phyloP scores from a whole-genome alignment of 768 basidiomycete genomes.

The Phallus indusiatus region DNA sequence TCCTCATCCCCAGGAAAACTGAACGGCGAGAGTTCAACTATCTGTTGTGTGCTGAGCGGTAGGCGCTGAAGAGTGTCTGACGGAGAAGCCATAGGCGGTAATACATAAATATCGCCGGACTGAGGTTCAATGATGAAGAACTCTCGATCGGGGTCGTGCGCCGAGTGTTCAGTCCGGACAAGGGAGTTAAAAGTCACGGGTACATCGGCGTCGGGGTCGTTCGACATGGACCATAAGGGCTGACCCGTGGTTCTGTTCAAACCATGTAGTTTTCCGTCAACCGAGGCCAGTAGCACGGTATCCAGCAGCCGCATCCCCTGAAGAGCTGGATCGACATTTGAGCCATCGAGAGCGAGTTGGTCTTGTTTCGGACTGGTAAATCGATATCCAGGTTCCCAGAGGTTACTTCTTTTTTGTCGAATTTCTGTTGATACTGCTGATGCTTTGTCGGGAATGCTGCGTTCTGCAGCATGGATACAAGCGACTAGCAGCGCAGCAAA shows the following conservation, averaged over 20 bases:
- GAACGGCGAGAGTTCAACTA: slow-evolving; percentile 82
- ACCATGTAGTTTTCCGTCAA: slow-evolving; percentile 93
- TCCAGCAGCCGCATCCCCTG: slow-evolving; percentile 61
- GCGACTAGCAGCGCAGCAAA: background rate
- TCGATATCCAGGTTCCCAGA: background rate
- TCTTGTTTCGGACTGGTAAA: background rate
- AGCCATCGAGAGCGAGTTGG: background rate
- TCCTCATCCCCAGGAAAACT: slow-evolving; percentile 67
- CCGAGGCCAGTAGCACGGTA: slow-evolving; percentile 80
- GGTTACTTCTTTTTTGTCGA: background rate
- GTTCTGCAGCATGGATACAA: slow-evolving; percentile 1
- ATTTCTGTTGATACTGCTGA: slow-evolving; percentile 1
- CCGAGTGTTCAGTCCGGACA: slow-evolving; percentile 57
- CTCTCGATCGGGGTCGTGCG: slow-evolving; percentile 56
- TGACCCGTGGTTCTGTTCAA: slow-evolving; percentile 80
- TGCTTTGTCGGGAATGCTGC: background rate
- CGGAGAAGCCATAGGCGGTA: slow-evolving; percentile 43
- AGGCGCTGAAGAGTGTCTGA: slow-evolving; percentile 68
- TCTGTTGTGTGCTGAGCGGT: slow-evolving; percentile 83
- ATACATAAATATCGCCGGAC: slow-evolving; percentile 87
- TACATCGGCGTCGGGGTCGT: slow-evolving; percentile 27
- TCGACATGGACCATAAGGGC: slow-evolving; percentile 80
- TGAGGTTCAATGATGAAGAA: slow-evolving; percentile 93
- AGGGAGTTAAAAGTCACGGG: slow-evolving; percentile 61
- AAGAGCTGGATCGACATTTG: background rate